phyloP scores from a whole-genome alignment of 306 rosid genomes.

The Trifolium repens region DNA sequence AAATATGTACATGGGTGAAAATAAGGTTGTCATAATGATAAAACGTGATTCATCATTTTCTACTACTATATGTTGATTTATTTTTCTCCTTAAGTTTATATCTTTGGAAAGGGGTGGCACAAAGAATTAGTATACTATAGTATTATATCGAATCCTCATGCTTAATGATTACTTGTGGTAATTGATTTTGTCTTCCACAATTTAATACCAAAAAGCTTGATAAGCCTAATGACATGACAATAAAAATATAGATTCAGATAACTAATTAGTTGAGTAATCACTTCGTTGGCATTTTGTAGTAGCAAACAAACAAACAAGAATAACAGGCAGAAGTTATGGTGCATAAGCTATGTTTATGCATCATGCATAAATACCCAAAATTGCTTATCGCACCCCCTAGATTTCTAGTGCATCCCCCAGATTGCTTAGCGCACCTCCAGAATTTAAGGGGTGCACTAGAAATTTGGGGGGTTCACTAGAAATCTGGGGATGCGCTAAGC shows the following conservation, averaged over 20 bases:
- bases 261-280: slow-evolving; percentile 40
- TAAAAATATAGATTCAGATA: slow-evolving; percentile 34
- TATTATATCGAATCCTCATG: slow-evolving; percentile 53
- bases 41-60: slow-evolving; percentile 34
- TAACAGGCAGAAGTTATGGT: no score
- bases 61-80: slow-evolving; percentile 25
- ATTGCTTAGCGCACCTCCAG: no score
- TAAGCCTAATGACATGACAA: slow-evolving; percentile 52
- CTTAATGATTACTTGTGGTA: slow-evolving; percentile 61
- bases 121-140: slow-evolving; percentile 24
- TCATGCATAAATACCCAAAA: no score
- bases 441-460: no score
- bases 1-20: slow-evolving; percentile 46
- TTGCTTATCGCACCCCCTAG: no score
- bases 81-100: not conserved
- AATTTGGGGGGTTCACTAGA: no score
- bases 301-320: no score
- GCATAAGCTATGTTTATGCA: no score
- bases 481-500: no score
- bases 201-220: slow-evolving; percentile 49
- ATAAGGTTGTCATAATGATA: slow-evolving; percentile 33
- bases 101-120: slow-evolving; percentile 39
- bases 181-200: slow-evolving; percentile 64
- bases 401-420: no score
- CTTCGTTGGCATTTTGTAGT: not conserved